Conservation (phyloP, 2,329 filamentous ascomycete genomes). For the Chaetomiaceae sp. region DNA sequence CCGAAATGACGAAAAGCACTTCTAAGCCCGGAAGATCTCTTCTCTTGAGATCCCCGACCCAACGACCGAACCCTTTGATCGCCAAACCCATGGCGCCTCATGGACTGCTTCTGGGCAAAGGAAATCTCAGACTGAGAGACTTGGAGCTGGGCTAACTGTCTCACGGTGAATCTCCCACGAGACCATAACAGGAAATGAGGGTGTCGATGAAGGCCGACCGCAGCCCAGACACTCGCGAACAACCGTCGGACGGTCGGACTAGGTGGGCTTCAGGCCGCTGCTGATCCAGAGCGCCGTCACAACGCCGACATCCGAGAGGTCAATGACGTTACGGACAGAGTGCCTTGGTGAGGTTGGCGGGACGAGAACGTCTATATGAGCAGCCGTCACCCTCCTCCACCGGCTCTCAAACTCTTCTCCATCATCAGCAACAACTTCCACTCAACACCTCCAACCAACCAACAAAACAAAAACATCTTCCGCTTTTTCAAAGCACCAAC, state of each 20-base stretch:
- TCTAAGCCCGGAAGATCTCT: too few species aligned
- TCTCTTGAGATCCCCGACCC: too few species aligned
- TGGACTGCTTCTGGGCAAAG: neutral
- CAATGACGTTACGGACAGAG: too few species aligned
- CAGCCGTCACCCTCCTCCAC: neutral
- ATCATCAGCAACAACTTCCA: conserved; percentile 11
- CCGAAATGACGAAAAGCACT: too few species aligned
- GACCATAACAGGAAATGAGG: neutral
- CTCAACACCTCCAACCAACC: neutral
- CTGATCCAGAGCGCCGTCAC: neutral
- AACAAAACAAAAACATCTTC: neutral
- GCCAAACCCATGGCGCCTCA: too few species aligned
- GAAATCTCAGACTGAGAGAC: neutral
- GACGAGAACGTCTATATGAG: conserved; percentile 7
- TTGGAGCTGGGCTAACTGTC: neutral
- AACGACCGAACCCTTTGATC: too few species aligned
- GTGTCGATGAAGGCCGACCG: neutral
- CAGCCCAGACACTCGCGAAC: neutral
- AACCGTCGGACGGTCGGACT: neutral
- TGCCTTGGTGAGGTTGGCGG: neutral
- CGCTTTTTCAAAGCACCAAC: conserved; percentile 5
- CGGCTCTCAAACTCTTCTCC: neutral
- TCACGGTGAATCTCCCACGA: neutral
- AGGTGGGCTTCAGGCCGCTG: neutral
- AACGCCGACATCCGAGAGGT: neutral